A percentile compares a stretch with the other conserved stretches of the same genome.
Evolutionary conservation across 371 early-diverging fungal species (phyloP).

Genomic region (Mortierella sp.): DNA sequence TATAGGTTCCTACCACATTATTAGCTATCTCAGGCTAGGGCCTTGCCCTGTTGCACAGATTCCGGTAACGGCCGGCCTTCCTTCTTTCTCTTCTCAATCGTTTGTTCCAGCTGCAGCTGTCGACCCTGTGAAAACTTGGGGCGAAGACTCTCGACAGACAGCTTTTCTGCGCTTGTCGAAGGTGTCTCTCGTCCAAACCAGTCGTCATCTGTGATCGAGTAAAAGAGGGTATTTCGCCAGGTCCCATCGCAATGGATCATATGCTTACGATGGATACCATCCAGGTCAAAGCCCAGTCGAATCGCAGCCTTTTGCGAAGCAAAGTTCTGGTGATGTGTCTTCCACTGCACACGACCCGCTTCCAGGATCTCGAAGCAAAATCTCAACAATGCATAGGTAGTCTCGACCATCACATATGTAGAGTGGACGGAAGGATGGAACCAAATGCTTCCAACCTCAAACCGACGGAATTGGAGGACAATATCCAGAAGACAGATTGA

Average conservation of each 20-base stretch:
- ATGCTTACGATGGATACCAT: slow-evolving; percentile 58
- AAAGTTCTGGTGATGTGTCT: slow-evolving; percentile 56
- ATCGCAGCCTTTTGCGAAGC: slow-evolving; percentile 57
- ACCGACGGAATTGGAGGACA: slow-evolving; percentile 15
- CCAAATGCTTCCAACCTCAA: slow-evolving; percentile 41
- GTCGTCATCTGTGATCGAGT: slow-evolving; percentile 51
- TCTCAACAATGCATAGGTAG: slow-evolving; percentile 30
- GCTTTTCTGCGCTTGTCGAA: slow-evolving; percentile 12
- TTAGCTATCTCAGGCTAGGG: not conserved
- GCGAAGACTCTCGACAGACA: not conserved
- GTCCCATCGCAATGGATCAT: slow-evolving; percentile 42
- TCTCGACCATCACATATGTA: slow-evolving; percentile 43
- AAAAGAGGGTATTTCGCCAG: slow-evolving; percentile 33
- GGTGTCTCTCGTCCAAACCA: slow-evolving; percentile 32
- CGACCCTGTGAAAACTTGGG: slow-evolving; percentile 3
- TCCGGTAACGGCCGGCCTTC: slow-evolving; percentile 30
- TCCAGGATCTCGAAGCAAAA: slow-evolving; percentile 37
- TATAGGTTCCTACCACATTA: too few species aligned
- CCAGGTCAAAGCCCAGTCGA: slow-evolving; percentile 56
- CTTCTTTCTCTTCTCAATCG: slow-evolving; percentile 17
- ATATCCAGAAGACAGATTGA: slow-evolving; percentile 39
- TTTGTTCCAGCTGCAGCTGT: slow-evolving; percentile 22
- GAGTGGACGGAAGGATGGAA: slow-evolving; percentile 41
- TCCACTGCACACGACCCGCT: slow-evolving; percentile 52
- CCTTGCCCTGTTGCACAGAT: slow-evolving; percentile 5